Evolutionary conservation across 495 filamentous ascomycete genomes (phyloP), one percentile per base, ranked within the genome.

Genomic region (Massariosphaeria phaeospora): DNA sequence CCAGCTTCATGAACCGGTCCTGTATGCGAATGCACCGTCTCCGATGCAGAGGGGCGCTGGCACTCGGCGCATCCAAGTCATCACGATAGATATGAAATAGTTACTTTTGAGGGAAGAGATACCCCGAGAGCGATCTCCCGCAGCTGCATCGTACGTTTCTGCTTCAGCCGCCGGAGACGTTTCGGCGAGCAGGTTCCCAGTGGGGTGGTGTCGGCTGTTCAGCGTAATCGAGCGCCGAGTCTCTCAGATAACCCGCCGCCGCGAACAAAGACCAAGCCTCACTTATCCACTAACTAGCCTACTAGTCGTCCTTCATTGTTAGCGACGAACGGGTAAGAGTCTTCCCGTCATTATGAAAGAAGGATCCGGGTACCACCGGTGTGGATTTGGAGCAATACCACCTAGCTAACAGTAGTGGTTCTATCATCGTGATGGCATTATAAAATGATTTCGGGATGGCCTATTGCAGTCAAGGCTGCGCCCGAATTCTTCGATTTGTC

Each of bases 81-180:
- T n/a, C n/a, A n/a, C n/a, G n/a, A n/a, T n/a, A n/a, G n/a, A n/a
- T n/a, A n/a, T n/a, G n/a, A n/a, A n/a, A n/a, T n/a, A n/a, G n/a
- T n/a, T n/a, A n/a, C n/a, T n/a, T n/a, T n/a, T n/a, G n/a, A n/a
- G 27, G 20, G 40, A 20, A 38, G 17, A 48, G 5, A 4, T 6
- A 21, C 20, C 40, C 40, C 31, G 17, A 17, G 24, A 44, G 12
- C 52, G 52, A 55, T 55, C 52, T 55, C 52, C 52, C 52, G 52
- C 52, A 7, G 26, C 31, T 31, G 21, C 25, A 33, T 39, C 34
- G 50, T 21, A 24, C 34, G 29, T 51, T 51, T 20, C 33, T 41
- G 36, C 44, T 41, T 55, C 52, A 40, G 52, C 34, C 43, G 52
- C 52, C 34, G 52, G 43, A 42, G 34, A 41, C 29, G 30, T 40